Evolutionary conservation across 768 basidiomycete species (phyloP), one percentile per base, ranked within the genome.

Genomic region (Macrolepiota dolichaula): DNA sequence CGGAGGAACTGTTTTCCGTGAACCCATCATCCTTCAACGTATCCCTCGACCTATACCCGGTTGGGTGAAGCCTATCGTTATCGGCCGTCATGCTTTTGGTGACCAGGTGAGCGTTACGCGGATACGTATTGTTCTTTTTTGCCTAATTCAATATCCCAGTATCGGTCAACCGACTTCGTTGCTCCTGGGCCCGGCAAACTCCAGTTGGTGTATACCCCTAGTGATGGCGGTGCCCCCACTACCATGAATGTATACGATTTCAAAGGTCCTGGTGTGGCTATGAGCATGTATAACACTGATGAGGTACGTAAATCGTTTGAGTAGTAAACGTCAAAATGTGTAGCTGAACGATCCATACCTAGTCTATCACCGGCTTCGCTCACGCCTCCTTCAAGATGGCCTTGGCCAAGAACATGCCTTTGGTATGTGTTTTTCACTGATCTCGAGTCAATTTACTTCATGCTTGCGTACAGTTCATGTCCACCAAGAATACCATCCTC

Each of bases 301-400:
- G 94, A 96, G 68, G 92, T 91, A 64, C 17, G 65, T 65, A 36
- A n/a, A 12, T 53, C 6, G 35, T 17, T 29, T 17, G 12, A 25
- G 44, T n/a, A 25, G 17, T 12, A 35, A 27, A 17, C 19, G 3
- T 37, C 32, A 11, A 13, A 19, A 32, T 22, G 7, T 52, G 38
- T n/a, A n/a, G 40, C 51, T 60, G 19, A 59, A 32, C 10, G 38
- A 10, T 49, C 10, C 12, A n/a, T 25, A 1, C n/a, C 10, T 47
- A 94, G 89, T 95, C 92, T 1, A 98, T 99, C 68, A 80, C 79
- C 17, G 96, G 96, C 22, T 99, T 99, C 71, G 96, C 97, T 1
- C 96, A 99, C 76, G 85, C 96, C 4, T 95, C 92, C 19, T 98
- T 99, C 83, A 98, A 98, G 79, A 96, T 98, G 94, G 96, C 87